Evolutionary conservation across 345 rosid species (phyloP).

Genomic region (Mercurialis annua): DNA sequence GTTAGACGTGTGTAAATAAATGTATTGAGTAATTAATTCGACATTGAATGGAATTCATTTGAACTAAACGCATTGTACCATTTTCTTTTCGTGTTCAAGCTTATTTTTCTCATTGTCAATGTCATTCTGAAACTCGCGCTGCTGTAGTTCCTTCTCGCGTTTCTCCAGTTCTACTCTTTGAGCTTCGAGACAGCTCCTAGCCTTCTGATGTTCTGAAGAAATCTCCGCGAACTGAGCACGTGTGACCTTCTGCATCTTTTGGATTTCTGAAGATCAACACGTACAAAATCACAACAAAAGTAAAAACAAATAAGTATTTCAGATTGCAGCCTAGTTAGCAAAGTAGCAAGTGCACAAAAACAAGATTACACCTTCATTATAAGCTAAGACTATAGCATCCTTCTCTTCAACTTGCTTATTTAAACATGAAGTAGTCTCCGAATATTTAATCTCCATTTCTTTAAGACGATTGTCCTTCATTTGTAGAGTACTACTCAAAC

Average conservation of each 20-base stretch:
- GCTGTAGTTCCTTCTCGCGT: constrained; percentile 44
- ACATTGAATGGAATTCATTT: no score
- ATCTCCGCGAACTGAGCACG: constrained; percentile 38
- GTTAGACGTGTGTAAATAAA: no score
- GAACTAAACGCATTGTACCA: constrained; percentile 29
- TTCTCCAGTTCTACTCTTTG: constrained; percentile 35
- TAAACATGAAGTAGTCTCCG: constrained; percentile 28
- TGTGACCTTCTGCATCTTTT: constrained; percentile 35
- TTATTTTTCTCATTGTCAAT: constrained; percentile 37
- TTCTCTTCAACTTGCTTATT: constrained; percentile 29
- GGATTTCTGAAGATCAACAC: constrained; percentile 26
- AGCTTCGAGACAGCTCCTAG: constrained; percentile 26
- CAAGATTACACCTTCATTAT: constrained; percentile 50
- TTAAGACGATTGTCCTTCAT: constrained; percentile 29
- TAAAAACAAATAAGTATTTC: background rate
- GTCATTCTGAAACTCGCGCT: constrained; percentile 46
- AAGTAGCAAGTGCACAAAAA: background rate
- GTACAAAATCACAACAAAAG: background rate
- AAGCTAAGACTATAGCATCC: constrained; percentile 33
- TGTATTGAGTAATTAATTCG: no score
- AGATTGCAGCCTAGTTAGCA: background rate
- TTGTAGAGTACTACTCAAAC: constrained; percentile 40
- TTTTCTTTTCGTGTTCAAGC: constrained; percentile 39
- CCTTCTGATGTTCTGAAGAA: constrained; percentile 41
- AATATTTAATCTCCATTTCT: constrained; percentile 43